phyloP scores from a whole-genome alignment of 257 asterid genomes.

The Forsythia suspensa region DNA sequence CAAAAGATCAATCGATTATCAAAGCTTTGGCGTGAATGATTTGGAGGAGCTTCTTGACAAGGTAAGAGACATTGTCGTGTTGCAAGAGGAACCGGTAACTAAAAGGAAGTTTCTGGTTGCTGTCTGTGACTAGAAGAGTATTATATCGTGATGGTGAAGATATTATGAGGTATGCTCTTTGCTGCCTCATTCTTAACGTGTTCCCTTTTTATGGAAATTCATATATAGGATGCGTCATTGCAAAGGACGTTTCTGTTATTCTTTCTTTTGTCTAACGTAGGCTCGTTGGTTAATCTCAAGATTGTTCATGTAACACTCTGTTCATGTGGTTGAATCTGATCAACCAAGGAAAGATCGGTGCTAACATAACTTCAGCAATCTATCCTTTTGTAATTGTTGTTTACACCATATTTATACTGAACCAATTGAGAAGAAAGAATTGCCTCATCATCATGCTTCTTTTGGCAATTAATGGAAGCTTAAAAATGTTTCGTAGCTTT shows the following conservation, averaged over 20 bases:
- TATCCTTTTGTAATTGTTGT: background rate
- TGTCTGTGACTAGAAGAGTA: constrained; percentile 46
- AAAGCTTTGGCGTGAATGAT: constrained; percentile 60
- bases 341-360: background rate
- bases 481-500: background rate
- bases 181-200: background rate
- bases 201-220: background rate
- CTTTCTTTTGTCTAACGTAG: background rate
- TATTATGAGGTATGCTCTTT: constrained; percentile 34
- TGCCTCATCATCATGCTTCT: background rate
- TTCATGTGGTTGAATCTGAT: background rate
- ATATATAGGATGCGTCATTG: background rate
- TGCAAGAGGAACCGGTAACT: constrained; percentile 74
- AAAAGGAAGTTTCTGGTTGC: constrained; percentile 66
- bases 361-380: background rate
- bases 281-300: background rate
- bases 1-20: constrained; percentile 69
- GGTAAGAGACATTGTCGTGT: constrained; percentile 66
- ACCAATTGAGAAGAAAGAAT: background rate
- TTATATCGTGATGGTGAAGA: background rate
- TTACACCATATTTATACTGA: background rate
- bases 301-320: background rate
- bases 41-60: constrained; percentile 78
- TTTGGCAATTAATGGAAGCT: background rate
- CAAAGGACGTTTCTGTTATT: background rate